These are phyloP conservation scores for Hondaea fermentalgiana DNA, from an alignment of 108 stramenopile genomes.

Conservation along the genomic window DNA sequence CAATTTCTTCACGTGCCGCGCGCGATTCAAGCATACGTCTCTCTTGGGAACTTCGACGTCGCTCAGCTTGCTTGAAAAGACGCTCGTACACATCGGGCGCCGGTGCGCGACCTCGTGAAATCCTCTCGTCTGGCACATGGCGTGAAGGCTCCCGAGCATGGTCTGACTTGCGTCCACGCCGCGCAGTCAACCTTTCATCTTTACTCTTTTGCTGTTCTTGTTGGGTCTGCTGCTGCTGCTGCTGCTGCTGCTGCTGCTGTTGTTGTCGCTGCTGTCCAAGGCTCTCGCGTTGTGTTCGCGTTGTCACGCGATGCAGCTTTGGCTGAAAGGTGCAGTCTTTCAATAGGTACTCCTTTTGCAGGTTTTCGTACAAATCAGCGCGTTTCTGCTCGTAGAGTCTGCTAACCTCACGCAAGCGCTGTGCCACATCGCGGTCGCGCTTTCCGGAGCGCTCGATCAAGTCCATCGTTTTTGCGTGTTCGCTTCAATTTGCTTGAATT, in stretches of 20 bases:
- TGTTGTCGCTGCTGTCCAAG: background rate
- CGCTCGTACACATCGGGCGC: background rate
- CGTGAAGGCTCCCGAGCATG: background rate
- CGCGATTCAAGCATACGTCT: background rate
- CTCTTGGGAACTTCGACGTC: background rate
- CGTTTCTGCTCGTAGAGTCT: background rate
- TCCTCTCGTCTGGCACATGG: background rate
- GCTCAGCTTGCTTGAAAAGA: background rate
- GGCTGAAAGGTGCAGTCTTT: slow-evolving; percentile 10
- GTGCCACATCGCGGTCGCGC: background rate
- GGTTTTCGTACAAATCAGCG: background rate
- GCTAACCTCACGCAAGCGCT: background rate
- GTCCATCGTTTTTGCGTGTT: background rate
- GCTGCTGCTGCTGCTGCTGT: background rate
- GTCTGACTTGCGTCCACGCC: background rate
- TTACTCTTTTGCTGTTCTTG: background rate
- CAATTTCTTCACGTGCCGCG: background rate
- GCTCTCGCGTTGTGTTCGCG: background rate
- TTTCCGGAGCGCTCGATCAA: background rate
- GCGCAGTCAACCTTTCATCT: background rate
- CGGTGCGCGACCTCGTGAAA: background rate
- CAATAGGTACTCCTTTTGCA: background rate
- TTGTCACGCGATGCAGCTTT: background rate
- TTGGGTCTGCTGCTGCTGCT: background rate
- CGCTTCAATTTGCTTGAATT: too few relatives aligned